Evolutionary conservation across 2,329 filamentous ascomycete genomes (phyloP).

Genomic region (Raffaelea ambrosiae): DNA sequence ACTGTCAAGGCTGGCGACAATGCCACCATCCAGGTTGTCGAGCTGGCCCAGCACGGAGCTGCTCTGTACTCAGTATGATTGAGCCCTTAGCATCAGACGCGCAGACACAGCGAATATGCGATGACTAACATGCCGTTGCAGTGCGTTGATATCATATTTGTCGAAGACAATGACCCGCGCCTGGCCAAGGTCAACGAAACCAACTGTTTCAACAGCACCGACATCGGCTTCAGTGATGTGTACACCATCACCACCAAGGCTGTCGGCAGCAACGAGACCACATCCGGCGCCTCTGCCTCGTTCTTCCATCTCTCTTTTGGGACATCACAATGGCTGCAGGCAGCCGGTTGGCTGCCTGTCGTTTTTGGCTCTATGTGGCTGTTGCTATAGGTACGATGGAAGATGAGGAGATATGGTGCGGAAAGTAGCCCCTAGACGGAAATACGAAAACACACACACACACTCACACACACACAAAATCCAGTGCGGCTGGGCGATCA

Average conservation of each 20-base stretch:
- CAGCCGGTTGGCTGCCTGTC: constrained; percentile 23
- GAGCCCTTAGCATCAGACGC: background rate
- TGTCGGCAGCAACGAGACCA: constrained; percentile 19
- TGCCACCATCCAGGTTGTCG: constrained; percentile 83
- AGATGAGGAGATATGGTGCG: background rate
- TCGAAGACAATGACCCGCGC: constrained; percentile 59
- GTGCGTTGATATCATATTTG: constrained; percentile 94
- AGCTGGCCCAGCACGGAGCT: constrained; percentile 75
- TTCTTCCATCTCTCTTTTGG: constrained; percentile 13
- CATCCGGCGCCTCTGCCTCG: constrained; percentile 19
- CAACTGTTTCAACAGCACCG: constrained; percentile 83
- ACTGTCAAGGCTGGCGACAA: constrained; percentile 72
- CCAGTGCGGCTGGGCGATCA: too few species aligned
- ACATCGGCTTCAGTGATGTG: constrained; percentile 68
- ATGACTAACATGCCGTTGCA: constrained; percentile 27
- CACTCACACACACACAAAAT: background rate
- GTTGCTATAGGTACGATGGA: constrained; percentile 20
- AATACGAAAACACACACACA: background rate
- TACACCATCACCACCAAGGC: constrained; percentile 56
- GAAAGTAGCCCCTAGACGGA: too few species aligned
- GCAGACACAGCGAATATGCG: too few species aligned
- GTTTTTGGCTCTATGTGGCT: constrained; percentile 28
- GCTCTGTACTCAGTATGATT: constrained; percentile 65
- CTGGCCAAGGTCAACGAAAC: constrained; percentile 65
- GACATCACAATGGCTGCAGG: background rate